Evolutionary conservation across 371 early-diverging fungal species (phyloP).

Genomic region (Mucor racemosus): DNA sequence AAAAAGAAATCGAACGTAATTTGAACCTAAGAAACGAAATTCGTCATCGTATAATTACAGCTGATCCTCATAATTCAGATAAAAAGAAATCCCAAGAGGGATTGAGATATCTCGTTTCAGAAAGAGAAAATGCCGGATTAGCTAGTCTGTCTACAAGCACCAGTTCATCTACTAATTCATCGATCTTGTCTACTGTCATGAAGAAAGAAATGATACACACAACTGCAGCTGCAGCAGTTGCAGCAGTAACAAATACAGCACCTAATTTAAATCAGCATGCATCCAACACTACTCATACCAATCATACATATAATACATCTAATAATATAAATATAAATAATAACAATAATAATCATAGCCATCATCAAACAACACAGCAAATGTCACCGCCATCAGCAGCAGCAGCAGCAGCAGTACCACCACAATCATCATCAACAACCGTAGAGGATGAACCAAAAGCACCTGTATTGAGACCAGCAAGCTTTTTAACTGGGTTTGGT

Average conservation of each 20-base stretch:
- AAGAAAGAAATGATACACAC: conserved; percentile 23
- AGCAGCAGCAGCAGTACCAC: conserved; percentile 11
- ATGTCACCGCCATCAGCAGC: conserved; percentile 9
- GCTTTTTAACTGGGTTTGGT: conserved; percentile 48
- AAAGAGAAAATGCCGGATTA: conserved; percentile 36
- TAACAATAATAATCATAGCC: not conserved
- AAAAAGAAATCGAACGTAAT: conserved; percentile 59
- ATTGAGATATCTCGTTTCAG: conserved; percentile 53
- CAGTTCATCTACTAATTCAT: conserved; percentile 37
- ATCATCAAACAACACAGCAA: not conserved
- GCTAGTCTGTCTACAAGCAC: conserved; percentile 37
- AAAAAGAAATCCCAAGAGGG: conserved; percentile 54
- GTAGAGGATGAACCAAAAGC: conserved; percentile 15
- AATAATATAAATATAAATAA: not conserved
- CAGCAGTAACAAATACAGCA: conserved; percentile 6
- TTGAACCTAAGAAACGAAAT: conserved; percentile 49
- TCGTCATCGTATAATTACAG: conserved; percentile 52
- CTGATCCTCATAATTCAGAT: conserved; percentile 39
- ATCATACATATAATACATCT: conserved; percentile 2
- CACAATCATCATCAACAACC: conserved; percentile 9
- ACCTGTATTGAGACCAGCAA: conserved; percentile 42
- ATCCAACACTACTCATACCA: not conserved
- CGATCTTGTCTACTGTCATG: conserved; percentile 29
- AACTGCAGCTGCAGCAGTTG: not conserved
- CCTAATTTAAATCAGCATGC: not conserved